Conservation (phyloP, 2,329 filamentous ascomycete species). For the Hypoxylon sp. region DNA sequence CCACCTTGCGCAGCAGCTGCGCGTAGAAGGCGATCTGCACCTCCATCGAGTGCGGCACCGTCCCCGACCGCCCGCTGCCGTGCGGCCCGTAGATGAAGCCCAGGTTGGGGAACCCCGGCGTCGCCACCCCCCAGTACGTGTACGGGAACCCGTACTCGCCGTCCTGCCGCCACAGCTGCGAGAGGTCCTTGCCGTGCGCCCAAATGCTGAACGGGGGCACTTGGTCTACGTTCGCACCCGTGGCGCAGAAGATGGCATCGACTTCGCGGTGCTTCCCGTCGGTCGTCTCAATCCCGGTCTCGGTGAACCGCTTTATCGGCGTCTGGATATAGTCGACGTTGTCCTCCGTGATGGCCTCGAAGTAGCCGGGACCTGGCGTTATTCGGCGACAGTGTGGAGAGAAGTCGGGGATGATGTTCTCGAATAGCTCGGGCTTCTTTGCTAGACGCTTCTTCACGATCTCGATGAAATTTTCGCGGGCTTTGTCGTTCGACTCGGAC, state of each 20-base stretch:
- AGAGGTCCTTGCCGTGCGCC: slow-evolving; percentile 61
- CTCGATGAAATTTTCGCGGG: slow-evolving; percentile 56
- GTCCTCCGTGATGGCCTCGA: slow-evolving; percentile 67
- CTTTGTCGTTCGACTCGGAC: slow-evolving; percentile 56
- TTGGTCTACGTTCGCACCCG: slow-evolving; percentile 68
- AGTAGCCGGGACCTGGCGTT: slow-evolving; percentile 72
- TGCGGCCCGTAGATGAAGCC: slow-evolving; percentile 70
- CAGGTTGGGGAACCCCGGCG: slow-evolving; percentile 72
- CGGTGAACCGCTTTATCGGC: slow-evolving; percentile 65
- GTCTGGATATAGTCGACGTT: slow-evolving; percentile 69
- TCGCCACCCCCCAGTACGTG: slow-evolving; percentile 70
- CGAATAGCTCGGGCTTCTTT: slow-evolving; percentile 62
- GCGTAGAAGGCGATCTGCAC: slow-evolving; percentile 71
- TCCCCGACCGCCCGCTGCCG: slow-evolving; percentile 67
- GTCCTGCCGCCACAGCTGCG: slow-evolving; percentile 62
- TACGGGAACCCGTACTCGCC: slow-evolving; percentile 69
- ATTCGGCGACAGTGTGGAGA: slow-evolving; percentile 70
- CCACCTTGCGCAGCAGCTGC: slow-evolving; percentile 72
- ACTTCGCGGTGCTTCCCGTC: slow-evolving; percentile 66
- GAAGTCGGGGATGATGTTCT: slow-evolving; percentile 67
- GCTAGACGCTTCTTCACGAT: slow-evolving; percentile 63
- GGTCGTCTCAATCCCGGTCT: slow-evolving; percentile 64
- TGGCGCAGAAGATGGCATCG: slow-evolving; percentile 73
- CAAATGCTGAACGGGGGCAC: slow-evolving; percentile 67
- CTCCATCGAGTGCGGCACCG: slow-evolving; percentile 72